Evolutionary conservation across 306 rosid genomes (phyloP), one percentile per base, ranked within the genome.

Genomic region (Argentina anserina): DNA sequence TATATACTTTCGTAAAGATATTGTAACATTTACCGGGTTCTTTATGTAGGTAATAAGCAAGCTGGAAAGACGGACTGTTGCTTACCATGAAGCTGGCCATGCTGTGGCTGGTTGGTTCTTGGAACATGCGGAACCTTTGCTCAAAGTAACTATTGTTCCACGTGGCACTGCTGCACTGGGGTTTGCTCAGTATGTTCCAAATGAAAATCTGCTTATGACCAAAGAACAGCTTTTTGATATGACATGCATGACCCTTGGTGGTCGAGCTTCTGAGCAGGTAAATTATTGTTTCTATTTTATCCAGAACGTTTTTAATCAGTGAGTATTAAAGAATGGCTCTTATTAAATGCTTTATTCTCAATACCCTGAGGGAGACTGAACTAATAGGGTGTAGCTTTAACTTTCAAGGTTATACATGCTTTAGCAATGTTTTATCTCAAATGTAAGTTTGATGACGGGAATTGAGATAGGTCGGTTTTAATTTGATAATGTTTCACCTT

Each of bases 231-330:
- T 94, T 43, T 89, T 91, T 14, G 98, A 94, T 67, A 78, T 86
- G 91, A 91, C 96, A 37, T 94, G 98, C 77, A 84, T 91, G 97
- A 80, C 97, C 76, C 98, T 94, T 47, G 98, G 98, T 64, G 98
- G 98, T n/a, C 86, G 97, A 59, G 98, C 98, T 68, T 84, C 98
- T 25, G 98, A 94, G 80, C 90, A 94, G 98, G 98, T 94, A 29
- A 71, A 71, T 29, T 71, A 36, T 50, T 47, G 21, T 56, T 14
- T 37, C 50, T 56, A 31, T 31, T 61, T 61, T 17, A 17, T 40
- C 28, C 23, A 21, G 9, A 23, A 49, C 5, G 53, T 31, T 50
- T 39, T 46, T 25, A 45, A 47, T 50, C 43, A 49, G 73, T 45
- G 13, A 47, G 33, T 45, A 29, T 46, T 2, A 8, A 68, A 68